These are phyloP conservation scores for Mycena rosella DNA, from an alignment of 768 basidiomycete species.

Conservation along the genomic window DNA sequence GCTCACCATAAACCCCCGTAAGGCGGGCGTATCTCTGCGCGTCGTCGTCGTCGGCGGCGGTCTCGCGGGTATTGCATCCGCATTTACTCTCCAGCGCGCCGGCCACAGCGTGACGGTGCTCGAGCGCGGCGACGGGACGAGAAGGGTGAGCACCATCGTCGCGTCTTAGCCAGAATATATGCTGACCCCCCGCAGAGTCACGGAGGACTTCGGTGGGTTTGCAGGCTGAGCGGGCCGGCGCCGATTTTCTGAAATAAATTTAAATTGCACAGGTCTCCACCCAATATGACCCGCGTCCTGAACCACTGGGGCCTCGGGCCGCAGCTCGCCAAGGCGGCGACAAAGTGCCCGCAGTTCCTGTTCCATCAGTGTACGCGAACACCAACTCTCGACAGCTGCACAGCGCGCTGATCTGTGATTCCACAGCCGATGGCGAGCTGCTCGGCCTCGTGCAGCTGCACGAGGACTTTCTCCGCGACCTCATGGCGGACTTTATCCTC, in stretches of 20 bases:
- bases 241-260: background rate
- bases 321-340: conserved; percentile 53
- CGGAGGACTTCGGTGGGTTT: conserved; percentile 56
- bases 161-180: background rate
- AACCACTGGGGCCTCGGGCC: conserved; percentile 68
- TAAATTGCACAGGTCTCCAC: conserved; percentile 55
- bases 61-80: conserved; percentile 68
- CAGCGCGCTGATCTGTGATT: background rate
- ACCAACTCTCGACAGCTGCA: background rate
- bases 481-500: conserved; percentile 49
- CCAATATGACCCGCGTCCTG: conserved; percentile 69
- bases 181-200: conserved; percentile 43
- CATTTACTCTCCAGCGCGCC: conserved; percentile 64
- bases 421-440: conserved; percentile 10
- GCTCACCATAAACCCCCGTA: conserved; percentile 39
- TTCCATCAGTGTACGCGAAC: conserved; percentile 37
- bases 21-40: conserved; percentile 47
- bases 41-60: conserved; percentile 61
- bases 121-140: conserved; percentile 60
- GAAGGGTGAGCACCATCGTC: conserved; percentile 48
- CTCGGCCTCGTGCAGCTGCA: conserved; percentile 62
- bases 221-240: background rate
- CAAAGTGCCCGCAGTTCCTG: conserved; percentile 48
- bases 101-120: conserved; percentile 74
- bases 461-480: conserved; percentile 59